Evolutionary conservation across 2,329 filamentous ascomycete species (phyloP), one percentile per base, ranked within the genome.

Genomic region (Arthrinium puccinioides): DNA sequence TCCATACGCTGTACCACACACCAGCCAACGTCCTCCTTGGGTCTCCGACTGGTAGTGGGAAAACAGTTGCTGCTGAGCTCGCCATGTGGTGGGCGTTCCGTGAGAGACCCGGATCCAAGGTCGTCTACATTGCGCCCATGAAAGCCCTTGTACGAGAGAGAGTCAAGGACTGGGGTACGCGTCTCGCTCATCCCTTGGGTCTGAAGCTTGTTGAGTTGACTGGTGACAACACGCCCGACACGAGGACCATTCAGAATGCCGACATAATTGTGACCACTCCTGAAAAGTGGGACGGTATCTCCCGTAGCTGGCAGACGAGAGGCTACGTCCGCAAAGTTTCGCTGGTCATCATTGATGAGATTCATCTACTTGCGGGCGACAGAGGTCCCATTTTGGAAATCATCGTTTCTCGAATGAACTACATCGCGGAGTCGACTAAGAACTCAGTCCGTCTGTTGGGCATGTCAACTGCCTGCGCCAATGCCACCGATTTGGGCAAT

Each of bases 201-300:
- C 60, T 97, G 44, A 94, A 87, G 60, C 69, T 98, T 15, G 92
- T 98, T 13, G 92, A 98, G 62, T 68, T 98, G 66, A 98, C 94
- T 10, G 89, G 85, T 69, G 92, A 98, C 65, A 98, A 97, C 54
- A 98, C 94, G 0, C 94, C 94, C 1, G 92, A 98, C 55, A 98
- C 92, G 1, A 76, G 87, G 35, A 96, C 90, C 0, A 98, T 98
- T 51, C 79, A 89, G 49, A 84, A 97, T 55, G 92, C 92, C 4
- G 92, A 98, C 57, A 87, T 98, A 44, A 98, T 98, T 51, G 88
- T 98, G 52, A 98, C 92, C 0, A 98, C 94, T 0, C 94, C 92
- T n/a, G 92, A 98, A 64, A 98, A 98, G 59, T 98, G 92, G 92
- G 94, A 98, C 57, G 94, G 94, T 76, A 97, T 98, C 49, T 95